Percentiles rank a stretch among this genome's conserved stretches.
Evolutionary conservation across 176 grass and related monocot genomes (phyloP).

Genomic region (Echinochloa phyllopogon): DNA sequence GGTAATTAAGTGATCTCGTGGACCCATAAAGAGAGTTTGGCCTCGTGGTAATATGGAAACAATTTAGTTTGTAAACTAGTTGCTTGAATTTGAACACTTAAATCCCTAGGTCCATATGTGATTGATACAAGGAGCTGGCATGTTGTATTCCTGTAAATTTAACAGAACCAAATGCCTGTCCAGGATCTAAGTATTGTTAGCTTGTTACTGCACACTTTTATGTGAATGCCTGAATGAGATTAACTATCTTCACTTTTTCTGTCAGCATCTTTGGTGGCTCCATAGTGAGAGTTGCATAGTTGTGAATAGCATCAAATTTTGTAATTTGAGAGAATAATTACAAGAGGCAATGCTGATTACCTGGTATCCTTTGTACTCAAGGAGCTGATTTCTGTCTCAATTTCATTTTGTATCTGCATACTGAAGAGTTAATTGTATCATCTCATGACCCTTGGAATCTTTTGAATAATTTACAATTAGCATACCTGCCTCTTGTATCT

Average conservation of each 20-base stretch:
- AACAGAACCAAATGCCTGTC: not conserved
- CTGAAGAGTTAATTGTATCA: too few relatives aligned
- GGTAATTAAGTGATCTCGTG: not conserved
- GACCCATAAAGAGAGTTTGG: too few relatives aligned
- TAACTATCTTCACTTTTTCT: not conserved
- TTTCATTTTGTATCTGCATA: not conserved
- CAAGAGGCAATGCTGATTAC: not conserved
- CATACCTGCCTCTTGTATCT: too few relatives aligned
- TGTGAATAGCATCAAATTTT: not conserved
- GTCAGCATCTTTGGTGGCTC: not conserved
- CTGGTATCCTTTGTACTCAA: not conserved
- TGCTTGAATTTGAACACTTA: not conserved
- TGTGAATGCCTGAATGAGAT: not conserved
- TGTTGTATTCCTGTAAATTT: constrained; percentile 6
- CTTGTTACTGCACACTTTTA: constrained; percentile 12
- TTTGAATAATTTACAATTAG: not conserved
- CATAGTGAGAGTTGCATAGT: constrained; percentile 13
- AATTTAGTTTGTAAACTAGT: not conserved
- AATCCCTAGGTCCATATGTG: not conserved
- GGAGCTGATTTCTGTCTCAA: not conserved
- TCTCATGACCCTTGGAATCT: too few relatives aligned
- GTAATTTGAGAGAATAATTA: not conserved
- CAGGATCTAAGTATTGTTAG: constrained; percentile 2
- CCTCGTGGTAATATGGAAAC: not conserved
- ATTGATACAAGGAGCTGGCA: not conserved